A percentile compares a stretch with the other conserved stretches of the same genome.
Conservation (phyloP, 306 rosid genomes). For the Adenanthera pavonina region DNA sequence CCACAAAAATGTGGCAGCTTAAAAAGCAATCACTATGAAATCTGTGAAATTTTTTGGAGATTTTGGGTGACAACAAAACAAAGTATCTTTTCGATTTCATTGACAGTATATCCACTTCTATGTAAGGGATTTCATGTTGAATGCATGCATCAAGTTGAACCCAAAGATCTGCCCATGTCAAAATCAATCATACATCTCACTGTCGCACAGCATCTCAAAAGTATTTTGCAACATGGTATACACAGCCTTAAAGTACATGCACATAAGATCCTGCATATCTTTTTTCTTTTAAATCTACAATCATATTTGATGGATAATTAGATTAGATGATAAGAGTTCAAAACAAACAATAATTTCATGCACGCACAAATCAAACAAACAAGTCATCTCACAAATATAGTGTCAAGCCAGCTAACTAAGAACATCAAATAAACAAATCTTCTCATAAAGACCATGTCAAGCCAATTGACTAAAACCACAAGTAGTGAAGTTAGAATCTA, state of each 20-base stretch:
- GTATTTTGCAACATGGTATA: background rate
- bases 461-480: background rate
- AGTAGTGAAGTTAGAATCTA: background rate
- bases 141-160: no score
- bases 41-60: no score
- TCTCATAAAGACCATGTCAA: background rate
- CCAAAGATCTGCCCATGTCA: background rate
- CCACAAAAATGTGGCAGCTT: background rate
- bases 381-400: background rate
- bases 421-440: no score
- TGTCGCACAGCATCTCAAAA: background rate
- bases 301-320: background rate
- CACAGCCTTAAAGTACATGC: background rate
- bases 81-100: no score
- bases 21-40: no score
- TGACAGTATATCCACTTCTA: no score
- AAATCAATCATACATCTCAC: background rate
- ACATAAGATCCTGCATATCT: background rate
- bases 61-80: no score
- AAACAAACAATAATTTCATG: conserved; percentile 3
- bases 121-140: no score
- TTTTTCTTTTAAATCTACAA: background rate
- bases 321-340: conserved; percentile 17
- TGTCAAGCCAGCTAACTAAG: no score
- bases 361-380: conserved; percentile 14